A percentile compares a stretch with the other conserved stretches of the same genome.
phyloP scores from a whole-genome alignment of 495 filamentous ascomycete genomes.

The Penicillium tannophilum region DNA sequence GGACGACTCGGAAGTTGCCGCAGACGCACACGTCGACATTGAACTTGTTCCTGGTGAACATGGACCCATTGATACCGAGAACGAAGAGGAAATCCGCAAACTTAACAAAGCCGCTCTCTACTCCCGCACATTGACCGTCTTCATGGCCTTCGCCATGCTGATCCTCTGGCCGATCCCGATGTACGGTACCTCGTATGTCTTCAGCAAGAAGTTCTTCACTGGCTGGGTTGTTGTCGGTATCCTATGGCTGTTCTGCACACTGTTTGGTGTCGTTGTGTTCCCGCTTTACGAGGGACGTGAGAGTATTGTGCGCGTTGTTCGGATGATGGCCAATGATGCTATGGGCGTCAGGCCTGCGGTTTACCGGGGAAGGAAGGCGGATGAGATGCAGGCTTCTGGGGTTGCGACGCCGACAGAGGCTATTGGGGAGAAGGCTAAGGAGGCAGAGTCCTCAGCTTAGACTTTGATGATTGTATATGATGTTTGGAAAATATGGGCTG shows the following conservation, averaged over 20 bases:
- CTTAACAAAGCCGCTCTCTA: constrained; percentile 74
- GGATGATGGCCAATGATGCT: constrained; percentile 68
- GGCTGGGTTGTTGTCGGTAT: constrained; percentile 89
- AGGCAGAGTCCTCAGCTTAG: constrained; percentile 14
- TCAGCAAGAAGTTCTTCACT: constrained; percentile 89
- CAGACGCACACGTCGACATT: constrained; percentile 68
- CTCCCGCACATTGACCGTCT: constrained; percentile 73
- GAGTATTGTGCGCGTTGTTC: constrained; percentile 65
- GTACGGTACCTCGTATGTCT: constrained; percentile 85
- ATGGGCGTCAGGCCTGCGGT: constrained; percentile 55
- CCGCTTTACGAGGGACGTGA: constrained; percentile 79
- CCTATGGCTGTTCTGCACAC: constrained; percentile 80
- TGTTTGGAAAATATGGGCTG: constrained; percentile 1
- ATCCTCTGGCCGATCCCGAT: constrained; percentile 95
- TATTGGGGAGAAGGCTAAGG: constrained; percentile 30
- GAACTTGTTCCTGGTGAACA: constrained; percentile 65
- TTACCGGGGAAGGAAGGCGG: constrained; percentile 29
- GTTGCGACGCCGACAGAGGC: constrained; percentile 35
- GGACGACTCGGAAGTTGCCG: constrained; percentile 78
- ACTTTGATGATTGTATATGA: constrained; percentile 7
- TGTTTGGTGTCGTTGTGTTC: constrained; percentile 75
- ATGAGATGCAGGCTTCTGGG: constrained; percentile 32
- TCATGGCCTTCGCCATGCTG: constrained; percentile 75
- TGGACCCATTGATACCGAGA: constrained; percentile 29
- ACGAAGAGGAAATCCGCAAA: constrained; percentile 66